Base-by-base conservation (phyloP, 2,329 filamentous ascomycete genomes). In the Harringtonia lauricola region DNA sequence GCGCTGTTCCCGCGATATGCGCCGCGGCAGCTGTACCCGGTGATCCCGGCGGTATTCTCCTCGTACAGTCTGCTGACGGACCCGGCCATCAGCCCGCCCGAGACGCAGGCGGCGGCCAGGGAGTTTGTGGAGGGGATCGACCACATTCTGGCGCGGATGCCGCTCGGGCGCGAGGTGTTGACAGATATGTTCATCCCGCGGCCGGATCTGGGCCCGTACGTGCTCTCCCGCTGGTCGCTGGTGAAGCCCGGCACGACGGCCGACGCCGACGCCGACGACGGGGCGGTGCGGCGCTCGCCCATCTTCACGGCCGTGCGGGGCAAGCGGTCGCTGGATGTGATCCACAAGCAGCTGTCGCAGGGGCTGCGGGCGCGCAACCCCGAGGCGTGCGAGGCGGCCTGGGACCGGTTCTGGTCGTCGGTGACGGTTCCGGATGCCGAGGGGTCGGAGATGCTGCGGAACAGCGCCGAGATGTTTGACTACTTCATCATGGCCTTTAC, bases 11-110 rank as follows among this genome's bases (percentile, higher is more conserved):
- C 62, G 1, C 57, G 61, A 14, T 59, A 63, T 39, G 42, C 43
- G 3, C 47, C 43, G 7, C 26, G 29, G 12, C 45, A 49, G 37
- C 49, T 64, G 28, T 50, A 50, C 21, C 49, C 57, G 22, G 46
- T 63, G 21, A 48, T 51, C 29, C 53, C 59, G 22, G 56, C 64
- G 10, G 60, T 62, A 4, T 57, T 67, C 28, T 60, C 60, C 28
- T 65, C 65, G 0, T 66, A 60, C 47, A 54, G 57, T 15, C 43
- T 68, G 31, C 53, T 69, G 18, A 53, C 58, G 7, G 64, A 68
- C 42, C 46, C 53, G 9, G 45, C 49, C 22, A 48, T 55, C 17
- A 43, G 45, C 28, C 49, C 50, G n/a, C 34, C 46, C 8, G 43
- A 45, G 6, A 40, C 49, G 31, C 40, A 44, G 14, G 37, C 49